Conservation (phyloP, 140 eudicot genomes). For the Cichorium intybus region DNA sequence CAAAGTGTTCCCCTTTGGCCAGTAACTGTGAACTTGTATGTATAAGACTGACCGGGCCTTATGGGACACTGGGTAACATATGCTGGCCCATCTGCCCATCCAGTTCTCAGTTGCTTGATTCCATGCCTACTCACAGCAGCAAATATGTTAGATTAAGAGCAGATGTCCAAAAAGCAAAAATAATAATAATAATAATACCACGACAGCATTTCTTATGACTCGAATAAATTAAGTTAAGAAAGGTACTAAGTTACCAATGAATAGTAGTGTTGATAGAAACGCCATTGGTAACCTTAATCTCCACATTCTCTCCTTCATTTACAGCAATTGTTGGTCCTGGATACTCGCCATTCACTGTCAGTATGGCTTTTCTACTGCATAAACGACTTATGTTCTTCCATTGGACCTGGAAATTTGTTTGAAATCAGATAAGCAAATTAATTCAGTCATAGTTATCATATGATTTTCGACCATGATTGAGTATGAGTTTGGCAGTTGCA, state of each 20-base stretch:
- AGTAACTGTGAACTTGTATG: constrained; percentile 51
- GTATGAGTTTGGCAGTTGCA: background rate
- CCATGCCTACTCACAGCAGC: constrained; percentile 56
- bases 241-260: constrained; percentile 52
- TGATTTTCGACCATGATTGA: background rate
- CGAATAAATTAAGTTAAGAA: background rate
- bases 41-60: constrained; percentile 46
- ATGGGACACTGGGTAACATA: constrained; percentile 82
- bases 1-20: constrained; percentile 75
- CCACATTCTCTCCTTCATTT: constrained; percentile 69
- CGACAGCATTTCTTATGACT: background rate
- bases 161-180: background rate
- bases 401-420: constrained; percentile 47
- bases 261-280: constrained; percentile 65
- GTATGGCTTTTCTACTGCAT: constrained; percentile 45
- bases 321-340: constrained; percentile 81
- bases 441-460: background rate
- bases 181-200: background rate
- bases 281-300: constrained; percentile 54
- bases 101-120: constrained; percentile 61
- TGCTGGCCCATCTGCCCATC: constrained; percentile 94
- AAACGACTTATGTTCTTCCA: constrained; percentile 61
- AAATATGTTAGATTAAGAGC: background rate
- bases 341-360: constrained; percentile 69
- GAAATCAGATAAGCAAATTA: background rate